A percentile compares a stretch with the other conserved stretches of the same genome.
Evolutionary conservation across 768 basidiomycete genomes (phyloP).

Genomic region (Dioszegia hungarica): DNA sequence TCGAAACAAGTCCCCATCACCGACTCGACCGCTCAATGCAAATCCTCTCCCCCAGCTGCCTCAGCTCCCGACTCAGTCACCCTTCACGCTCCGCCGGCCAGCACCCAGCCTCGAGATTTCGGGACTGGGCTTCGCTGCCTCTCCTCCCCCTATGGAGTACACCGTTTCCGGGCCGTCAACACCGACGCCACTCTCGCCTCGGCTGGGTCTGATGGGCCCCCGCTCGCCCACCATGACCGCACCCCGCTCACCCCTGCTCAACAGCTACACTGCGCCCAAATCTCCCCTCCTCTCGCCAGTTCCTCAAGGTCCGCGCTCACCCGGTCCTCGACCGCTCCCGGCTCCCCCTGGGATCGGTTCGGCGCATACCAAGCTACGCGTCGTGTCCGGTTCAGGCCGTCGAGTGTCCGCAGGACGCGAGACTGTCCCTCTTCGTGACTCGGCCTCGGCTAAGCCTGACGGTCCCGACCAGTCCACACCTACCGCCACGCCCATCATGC

Average conservation of each 20-base stretch:
- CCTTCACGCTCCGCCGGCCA: background rate
- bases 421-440: constrained; percentile 31
- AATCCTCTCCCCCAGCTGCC: background rate
- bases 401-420: constrained; percentile 37
- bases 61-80: background rate
- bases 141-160: background rate
- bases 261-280: constrained; percentile 1
- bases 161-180: background rate
- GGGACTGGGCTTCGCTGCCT: background rate
- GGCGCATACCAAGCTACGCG: constrained; percentile 30
- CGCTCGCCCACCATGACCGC: background rate
- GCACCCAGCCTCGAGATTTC: background rate
- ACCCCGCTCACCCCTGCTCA: background rate
- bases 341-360: constrained; percentile 10
- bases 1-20: constrained; percentile 30
- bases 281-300: too few species aligned
- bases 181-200: constrained; percentile 8
- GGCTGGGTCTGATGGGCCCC: background rate
- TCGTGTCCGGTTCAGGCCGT: constrained; percentile 36
- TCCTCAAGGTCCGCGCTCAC: constrained; percentile 9
- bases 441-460: constrained; percentile 18
- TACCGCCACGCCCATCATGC: background rate
- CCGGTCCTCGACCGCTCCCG: constrained; percentile 11
- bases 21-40: background rate
- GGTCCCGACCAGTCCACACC: constrained; percentile 7